Base-by-base conservation (phyloP, 495 filamentous ascomycete genomes). In the Aspergillus egyptiacus region DNA sequence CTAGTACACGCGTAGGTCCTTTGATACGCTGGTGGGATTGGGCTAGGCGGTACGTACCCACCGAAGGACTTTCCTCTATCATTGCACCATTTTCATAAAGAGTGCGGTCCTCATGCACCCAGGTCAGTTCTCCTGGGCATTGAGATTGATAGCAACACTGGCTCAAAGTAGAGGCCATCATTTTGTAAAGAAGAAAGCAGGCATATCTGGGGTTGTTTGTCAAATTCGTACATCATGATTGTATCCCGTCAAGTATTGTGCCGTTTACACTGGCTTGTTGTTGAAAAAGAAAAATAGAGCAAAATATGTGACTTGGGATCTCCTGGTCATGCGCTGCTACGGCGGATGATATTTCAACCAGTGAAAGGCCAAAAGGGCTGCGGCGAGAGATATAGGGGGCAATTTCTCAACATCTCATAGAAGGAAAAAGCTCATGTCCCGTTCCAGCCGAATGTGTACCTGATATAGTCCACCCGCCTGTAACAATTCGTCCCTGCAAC, bases 171-270 rank as follows among this genome's bases (percentile, higher is more conserved):
- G 5, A 53, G 41, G 19, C 10, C 19, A 47, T 13, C 15, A 11
- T 41, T n/a, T 5, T 11, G 23, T 19, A 17, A 50, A 44, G 41
- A 28, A n/a, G 19, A 38, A 22, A 41, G 11, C 14, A 9, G 27
- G 24, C 15, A 40, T 24, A n/a, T n/a, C n/a, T n/a, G n/a, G n/a
- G n/a, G n/a, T n/a, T n/a, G n/a, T n/a, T 15, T 35, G 5, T 33
- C 50, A 47, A 32, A 53, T 35, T 51, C 43, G 32, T 49, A 40
- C 49, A 46, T 46, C 50, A 50, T 50, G 36, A 51, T 17, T 52
- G 40, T 53, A 44, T 50, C 46, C 49, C 45, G 46, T 57, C 55
- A 53, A 32, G 30, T 52, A 46, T 49, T 42, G 34, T 52, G 39
- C 40, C 40, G 43, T 42, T n/a, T 32, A 38, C 36, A 43, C 45